These are phyloP conservation scores for Saraca asoca DNA, from an alignment of 331 rosid species.

Conservation along the genomic window DNA sequence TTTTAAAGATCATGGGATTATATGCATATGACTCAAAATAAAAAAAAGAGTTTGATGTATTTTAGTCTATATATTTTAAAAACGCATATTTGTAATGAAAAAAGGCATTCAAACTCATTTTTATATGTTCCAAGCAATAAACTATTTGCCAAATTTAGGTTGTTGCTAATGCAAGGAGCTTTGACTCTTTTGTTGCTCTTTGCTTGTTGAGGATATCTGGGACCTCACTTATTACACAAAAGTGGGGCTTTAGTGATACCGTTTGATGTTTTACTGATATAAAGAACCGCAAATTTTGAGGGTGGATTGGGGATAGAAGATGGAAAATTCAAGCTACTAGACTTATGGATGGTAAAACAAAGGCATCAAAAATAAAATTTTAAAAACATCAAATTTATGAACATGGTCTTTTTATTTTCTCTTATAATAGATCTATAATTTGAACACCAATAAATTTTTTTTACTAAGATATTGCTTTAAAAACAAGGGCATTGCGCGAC, in stretches of 20 bases:
- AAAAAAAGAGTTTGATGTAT: no score
- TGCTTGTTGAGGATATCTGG: slow-evolving; percentile 95
- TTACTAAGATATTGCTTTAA: no score
- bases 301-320: slow-evolving; percentile 17
- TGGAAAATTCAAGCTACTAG: no score
- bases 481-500: no score
- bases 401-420: no score
- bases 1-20: no score
- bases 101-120: slow-evolving; percentile 29
- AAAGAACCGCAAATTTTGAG: slow-evolving; percentile 25
- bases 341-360: no score
- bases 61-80: slow-evolving; percentile 20
- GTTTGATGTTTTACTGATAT: slow-evolving; percentile 46
- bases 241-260: slow-evolving; percentile 98
- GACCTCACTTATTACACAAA: slow-evolving; percentile 87
- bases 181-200: slow-evolving; percentile 98
- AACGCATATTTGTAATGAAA: slow-evolving; percentile 18
- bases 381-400: no score
- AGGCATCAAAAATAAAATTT: no score
- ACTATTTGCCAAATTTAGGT: slow-evolving; percentile 59
- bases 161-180: slow-evolving; percentile 98
- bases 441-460: no score
- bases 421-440: no score
- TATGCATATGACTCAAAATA: no score
- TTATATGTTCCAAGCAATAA: slow-evolving; percentile 32